phyloP scores from a whole-genome alignment of 176 grass and related monocot species.

The Oryza officinalis region DNA sequence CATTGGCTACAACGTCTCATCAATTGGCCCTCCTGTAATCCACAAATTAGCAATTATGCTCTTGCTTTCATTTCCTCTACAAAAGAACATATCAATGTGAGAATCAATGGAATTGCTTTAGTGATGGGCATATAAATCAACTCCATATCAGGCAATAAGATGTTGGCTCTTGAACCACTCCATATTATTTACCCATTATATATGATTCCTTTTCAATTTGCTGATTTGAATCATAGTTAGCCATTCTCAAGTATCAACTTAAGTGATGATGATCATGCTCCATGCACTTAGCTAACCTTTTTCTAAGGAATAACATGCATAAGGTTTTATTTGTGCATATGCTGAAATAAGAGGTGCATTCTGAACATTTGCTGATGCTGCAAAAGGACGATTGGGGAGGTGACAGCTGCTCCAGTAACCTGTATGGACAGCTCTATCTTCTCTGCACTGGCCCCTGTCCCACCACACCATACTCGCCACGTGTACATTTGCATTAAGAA shows the following conservation, averaged over 20 bases:
- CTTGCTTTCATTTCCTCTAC: neutral
- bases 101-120: neutral
- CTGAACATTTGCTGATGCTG: conserved; percentile 17
- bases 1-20: neutral
- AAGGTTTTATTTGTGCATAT: neutral
- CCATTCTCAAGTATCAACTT: neutral
- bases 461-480: conserved; percentile 36
- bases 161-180: neutral
- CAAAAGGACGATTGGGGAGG: conserved; percentile 29
- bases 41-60: neutral
- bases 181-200: neutral
- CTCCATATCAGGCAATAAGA: neutral
- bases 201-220: neutral
- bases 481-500: conserved; percentile 15
- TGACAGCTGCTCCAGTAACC: conserved; percentile 44
- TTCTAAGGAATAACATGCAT: neutral
- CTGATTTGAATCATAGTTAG: neutral
- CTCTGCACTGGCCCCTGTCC: conserved; percentile 17
- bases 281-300: neutral
- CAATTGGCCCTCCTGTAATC: neutral
- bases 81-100: neutral
- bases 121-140: neutral
- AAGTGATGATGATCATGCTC: neutral
- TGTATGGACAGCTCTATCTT: conserved; percentile 40
- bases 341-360: conserved; percentile 13